Evolutionary conservation across 345 rosid genomes (phyloP), one percentile per base, ranked within the genome.

Genomic region (Bruguiera sexangula): DNA sequence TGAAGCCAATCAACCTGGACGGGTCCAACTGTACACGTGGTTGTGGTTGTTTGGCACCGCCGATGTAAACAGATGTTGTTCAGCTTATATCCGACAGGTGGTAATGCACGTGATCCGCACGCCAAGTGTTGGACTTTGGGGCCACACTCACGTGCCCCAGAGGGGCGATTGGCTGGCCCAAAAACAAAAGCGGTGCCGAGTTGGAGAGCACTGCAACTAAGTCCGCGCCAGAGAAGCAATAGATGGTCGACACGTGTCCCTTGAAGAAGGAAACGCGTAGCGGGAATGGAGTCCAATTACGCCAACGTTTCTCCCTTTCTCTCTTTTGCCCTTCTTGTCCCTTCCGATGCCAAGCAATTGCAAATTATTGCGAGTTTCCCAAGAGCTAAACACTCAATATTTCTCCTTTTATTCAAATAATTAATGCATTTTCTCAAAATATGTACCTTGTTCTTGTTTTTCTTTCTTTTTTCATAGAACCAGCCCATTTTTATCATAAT

Each of bases 201-300:
- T 39, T 72, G 82, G 83, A 18, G 60, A 9, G 57, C 82, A 75
- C 72, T 27, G 52, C 8, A 59, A 50, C 57, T 18, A 69, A 43
- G 24, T 37, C 52, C 15, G 68, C 43, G 22, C 21, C 6, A 2
- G 1, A 32, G 0, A 26, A 31, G 63, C 68, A 77, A 63, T 32
- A 2, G 13, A 1, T 3, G 36, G 54, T 0, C 10, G 67, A 51
- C 66, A 75, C 64, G 78, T 63, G 82, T 30, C 1, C 15, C 18
- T n/a, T 16, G 62, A 52, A 39, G 59, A 82, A 75, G 73, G 31
- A 62, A 73, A 78, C 77, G 65, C 74, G 82, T 76, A 21, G 68
- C 79, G 86, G 82, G 19, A 68, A 51, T 24, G 11, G 37, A 50
- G 43, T 70, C 75, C 31, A 65, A n/a, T 9, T 4, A 37, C 16